Conservation (phyloP, 2,329 filamentous ascomycete genomes). For the Lasiodiplodia hormozganensis region DNA sequence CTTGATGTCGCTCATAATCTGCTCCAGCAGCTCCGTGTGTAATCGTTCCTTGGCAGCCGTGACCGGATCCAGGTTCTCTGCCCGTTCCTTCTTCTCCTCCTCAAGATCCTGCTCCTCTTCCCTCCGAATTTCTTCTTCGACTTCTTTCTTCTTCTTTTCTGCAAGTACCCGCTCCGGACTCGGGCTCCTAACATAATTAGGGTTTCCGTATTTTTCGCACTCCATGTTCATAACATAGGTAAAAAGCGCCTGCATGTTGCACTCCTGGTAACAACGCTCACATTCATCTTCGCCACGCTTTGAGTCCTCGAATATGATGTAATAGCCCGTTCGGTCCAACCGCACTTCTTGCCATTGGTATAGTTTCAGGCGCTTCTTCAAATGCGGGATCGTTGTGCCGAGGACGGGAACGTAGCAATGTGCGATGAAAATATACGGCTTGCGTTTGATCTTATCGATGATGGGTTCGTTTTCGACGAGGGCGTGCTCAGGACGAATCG, state of each 20-base stretch:
- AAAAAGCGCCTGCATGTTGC: conserved; percentile 84
- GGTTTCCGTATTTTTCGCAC: conserved; percentile 72
- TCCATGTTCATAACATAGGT: conserved; percentile 94
- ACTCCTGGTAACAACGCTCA: conserved; percentile 77
- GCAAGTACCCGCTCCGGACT: conserved; percentile 58
- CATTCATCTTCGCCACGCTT: conserved; percentile 79
- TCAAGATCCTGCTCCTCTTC: conserved; percentile 85
- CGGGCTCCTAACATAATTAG: conserved; percentile 64
- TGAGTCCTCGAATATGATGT: conserved; percentile 85
- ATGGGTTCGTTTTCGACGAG: conserved; percentile 72
- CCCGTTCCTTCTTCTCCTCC: conserved; percentile 86
- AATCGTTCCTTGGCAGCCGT: conserved; percentile 81
- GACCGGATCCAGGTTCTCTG: conserved; percentile 89
- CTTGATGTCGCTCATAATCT: conserved; percentile 87
- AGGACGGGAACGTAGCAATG: conserved; percentile 86
- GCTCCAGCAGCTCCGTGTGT: conserved; percentile 80
- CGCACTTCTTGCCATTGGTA: conserved; percentile 83
- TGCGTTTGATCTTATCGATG: conserved; percentile 72
- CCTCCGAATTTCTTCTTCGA: conserved; percentile 67
- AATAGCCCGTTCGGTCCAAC: conserved; percentile 86
- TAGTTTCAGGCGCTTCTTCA: conserved; percentile 86
- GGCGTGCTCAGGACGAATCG: conserved; percentile 54
- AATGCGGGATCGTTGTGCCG: conserved; percentile 82
- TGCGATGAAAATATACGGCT: conserved; percentile 92
- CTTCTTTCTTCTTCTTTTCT: conserved; percentile 65